Conservation (phyloP, 441 rosid genomes). For the Pelargonium australe region DNA sequence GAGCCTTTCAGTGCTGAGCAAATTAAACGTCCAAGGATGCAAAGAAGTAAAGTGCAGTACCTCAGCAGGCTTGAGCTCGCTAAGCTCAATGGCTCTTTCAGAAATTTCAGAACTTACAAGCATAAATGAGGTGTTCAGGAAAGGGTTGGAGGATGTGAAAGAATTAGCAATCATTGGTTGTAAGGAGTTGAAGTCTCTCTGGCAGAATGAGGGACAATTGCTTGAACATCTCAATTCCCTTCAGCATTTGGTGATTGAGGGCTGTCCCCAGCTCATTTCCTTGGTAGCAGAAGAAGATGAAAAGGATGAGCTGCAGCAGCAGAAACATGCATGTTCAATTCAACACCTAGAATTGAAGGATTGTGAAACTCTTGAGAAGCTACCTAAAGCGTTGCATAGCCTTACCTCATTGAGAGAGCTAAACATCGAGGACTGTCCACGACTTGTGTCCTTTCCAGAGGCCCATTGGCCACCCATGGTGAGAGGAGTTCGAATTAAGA, state of each 20-base stretch:
- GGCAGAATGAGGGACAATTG: constrained; percentile 13
- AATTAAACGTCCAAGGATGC: constrained; percentile 11
- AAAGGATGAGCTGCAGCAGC: neutral
- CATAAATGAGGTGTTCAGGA: constrained; percentile 15
- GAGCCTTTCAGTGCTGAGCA: constrained; percentile 7
- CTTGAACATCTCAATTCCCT: constrained; percentile 13
- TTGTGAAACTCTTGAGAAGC: constrained; percentile 14
- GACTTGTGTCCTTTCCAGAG: constrained; percentile 15
- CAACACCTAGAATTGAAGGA: neutral
- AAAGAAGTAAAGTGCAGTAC: neutral
- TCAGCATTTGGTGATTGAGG: constrained; percentile 11
- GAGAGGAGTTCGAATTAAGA: constrained; percentile 9
- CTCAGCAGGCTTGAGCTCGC: neutral
- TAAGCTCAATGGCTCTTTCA: constrained; percentile 10
- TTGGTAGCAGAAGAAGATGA: neutral
- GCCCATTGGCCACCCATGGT: constrained; percentile 18
- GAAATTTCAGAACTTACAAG: constrained; percentile 10
- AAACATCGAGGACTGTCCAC: constrained; percentile 9
- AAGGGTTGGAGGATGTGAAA: constrained; percentile 11
- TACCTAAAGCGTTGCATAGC: constrained; percentile 17
- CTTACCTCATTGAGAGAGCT: constrained; percentile 15
- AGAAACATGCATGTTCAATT: neutral
- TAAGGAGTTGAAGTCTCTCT: constrained; percentile 10
- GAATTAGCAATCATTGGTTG: constrained; percentile 15
- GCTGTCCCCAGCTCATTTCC: constrained; percentile 11